Base-by-base conservation (phyloP, 2,329 filamentous ascomycete genomes). In the Phaeosphaeria sp. region DNA sequence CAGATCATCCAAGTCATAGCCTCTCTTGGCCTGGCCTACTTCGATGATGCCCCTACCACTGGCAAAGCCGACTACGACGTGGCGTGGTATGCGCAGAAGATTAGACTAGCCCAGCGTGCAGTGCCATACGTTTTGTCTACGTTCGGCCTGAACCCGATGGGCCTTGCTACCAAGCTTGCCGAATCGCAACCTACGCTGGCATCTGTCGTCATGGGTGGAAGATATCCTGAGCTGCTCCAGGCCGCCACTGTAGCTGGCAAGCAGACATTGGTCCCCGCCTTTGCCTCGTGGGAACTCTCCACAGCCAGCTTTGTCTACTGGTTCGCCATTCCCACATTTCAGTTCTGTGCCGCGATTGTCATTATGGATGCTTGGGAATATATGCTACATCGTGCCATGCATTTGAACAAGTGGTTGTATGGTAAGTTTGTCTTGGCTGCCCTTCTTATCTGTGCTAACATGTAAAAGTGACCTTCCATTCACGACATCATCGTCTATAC, bases 361-460 rank as follows among this genome's bases (percentile, higher is more conserved):
- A 83, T 96, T 64, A 86, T 98, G 67, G 95, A 99, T 79, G 95
- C 93, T 46, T 99, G 95, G 95, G 94, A 99, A 77, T 99, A 99
- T 81, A 97, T 97, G 80, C 85, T 94, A 70, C 95, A 99, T 79
- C 92, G 95, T 41, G 86, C 90, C 56, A 99, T 99, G 95, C 95
- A 99, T 80, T 84, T 95, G 82, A 97, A 98, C 82, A 93, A 91
- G 78, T 98, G 92, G 91, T 85, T 99, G 68, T 98, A 98, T 83
- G 90, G 92, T 95, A 83, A 79, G 90, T 85, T 56, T 41, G 18
- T 50, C 22, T 47, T 9, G 21, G 30, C 25, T 13, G 39, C 44
- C 13, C 22, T 18, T 30, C 46, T 46, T 46, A 46, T 18, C 11
- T 30, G 21, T 41, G 33, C 59, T 53, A 46, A 75, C 56, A 44